A percentile compares a stretch with the other conserved stretches of the same genome.
phyloP scores from a whole-genome alignment of 805 yeast species.

The Wickerhamomyces bovis region DNA sequence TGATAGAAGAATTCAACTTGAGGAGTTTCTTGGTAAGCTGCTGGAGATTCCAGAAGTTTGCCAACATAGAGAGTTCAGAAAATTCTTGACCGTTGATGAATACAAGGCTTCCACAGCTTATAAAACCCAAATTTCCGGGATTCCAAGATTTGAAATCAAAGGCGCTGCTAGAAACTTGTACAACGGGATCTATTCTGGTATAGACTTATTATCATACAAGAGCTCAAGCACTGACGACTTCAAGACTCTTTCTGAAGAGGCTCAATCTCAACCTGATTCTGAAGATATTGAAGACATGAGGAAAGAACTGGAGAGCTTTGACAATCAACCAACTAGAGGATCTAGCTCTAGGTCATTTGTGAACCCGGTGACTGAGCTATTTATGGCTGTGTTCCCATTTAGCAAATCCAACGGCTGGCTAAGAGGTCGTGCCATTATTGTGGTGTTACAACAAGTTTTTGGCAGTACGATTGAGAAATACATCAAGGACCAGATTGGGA shows the following conservation, averaged over 20 bases:
- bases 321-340: constrained; percentile 7
- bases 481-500: constrained; percentile 33
- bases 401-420: constrained; percentile 67
- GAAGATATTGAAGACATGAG: constrained; percentile 43
- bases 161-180: constrained; percentile 18
- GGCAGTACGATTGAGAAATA: constrained; percentile 81
- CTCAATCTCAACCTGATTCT: neutral
- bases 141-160: constrained; percentile 9
- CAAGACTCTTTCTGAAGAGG: neutral
- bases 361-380: constrained; percentile 74
- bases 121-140: constrained; percentile 1
- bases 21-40: constrained; percentile 52
- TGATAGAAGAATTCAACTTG: constrained; percentile 54
- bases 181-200: constrained; percentile 15
- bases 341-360: constrained; percentile 46
- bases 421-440: constrained; percentile 76
- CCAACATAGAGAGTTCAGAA: constrained; percentile 62
- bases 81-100: constrained; percentile 52
- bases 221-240: constrained; percentile 10
- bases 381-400: constrained; percentile 64
- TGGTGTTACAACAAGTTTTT: constrained; percentile 75
- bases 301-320: constrained; percentile 43
- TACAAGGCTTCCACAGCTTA: constrained; percentile 6
- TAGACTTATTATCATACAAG: constrained; percentile 9
- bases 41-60: constrained; percentile 65